A percentile compares a stretch with the other conserved stretches of the same genome.
Evolutionary conservation across 805 yeast genomes (phyloP).

Genomic region (Candida chauliodis): DNA sequence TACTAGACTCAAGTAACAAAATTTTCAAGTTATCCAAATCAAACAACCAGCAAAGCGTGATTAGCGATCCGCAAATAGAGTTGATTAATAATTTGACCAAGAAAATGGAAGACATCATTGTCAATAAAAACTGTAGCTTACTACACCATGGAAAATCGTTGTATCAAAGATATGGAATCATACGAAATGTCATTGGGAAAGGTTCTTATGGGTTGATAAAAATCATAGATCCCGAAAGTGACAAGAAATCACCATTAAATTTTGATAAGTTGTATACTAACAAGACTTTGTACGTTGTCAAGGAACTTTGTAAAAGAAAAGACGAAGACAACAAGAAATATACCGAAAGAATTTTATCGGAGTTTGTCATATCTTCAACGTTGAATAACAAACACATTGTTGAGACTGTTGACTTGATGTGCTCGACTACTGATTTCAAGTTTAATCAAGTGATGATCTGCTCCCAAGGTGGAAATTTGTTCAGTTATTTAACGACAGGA

Average conservation of each 20-base stretch:
- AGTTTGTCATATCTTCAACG: slow-evolving; percentile 82
- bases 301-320: slow-evolving; percentile 24
- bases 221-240: slow-evolving; percentile 21
- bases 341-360: slow-evolving; percentile 76
- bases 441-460: slow-evolving; percentile 38
- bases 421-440: slow-evolving; percentile 18
- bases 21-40: slow-evolving; percentile 22
- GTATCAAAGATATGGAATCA: slow-evolving; percentile 31
- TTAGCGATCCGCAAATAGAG: slow-evolving; percentile 25
- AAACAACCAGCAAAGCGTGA: slow-evolving; percentile 19
- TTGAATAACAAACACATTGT: slow-evolving; percentile 73
- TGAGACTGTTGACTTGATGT: slow-evolving; percentile 74
- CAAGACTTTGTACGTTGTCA: slow-evolving; percentile 25
- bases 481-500: slow-evolving; percentile 25
- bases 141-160: slow-evolving; percentile 20
- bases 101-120: slow-evolving; percentile 17
- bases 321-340: slow-evolving; percentile 40
- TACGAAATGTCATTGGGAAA: slow-evolving; percentile 32
- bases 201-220: slow-evolving; percentile 39
- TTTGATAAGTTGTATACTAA: slow-evolving; percentile 1
- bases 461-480: slow-evolving; percentile 34
- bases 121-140: slow-evolving; percentile 2
- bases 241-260: not conserved
- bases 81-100: slow-evolving; percentile 20
- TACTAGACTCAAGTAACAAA: slow-evolving; percentile 19